Base-by-base conservation (phyloP, 257 asterid species). In the Dorcoceras hygrometricum region DNA sequence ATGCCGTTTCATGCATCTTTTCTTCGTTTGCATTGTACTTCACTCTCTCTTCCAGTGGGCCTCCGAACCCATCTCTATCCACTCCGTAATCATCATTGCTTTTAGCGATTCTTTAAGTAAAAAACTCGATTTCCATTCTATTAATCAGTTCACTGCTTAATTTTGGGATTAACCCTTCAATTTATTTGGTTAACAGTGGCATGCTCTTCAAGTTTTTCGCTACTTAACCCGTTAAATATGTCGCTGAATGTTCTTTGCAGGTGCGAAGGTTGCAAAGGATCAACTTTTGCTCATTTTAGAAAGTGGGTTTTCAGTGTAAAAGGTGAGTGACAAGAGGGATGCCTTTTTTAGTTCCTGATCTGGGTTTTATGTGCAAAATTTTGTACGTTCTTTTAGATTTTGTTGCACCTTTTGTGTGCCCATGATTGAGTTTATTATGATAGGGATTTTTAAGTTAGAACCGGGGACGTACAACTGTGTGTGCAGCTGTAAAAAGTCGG, bases 211-310 rank as follows among this genome's bases (percentile, higher is more conserved):
- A 32, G 31, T 65, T 65, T 14, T 8, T 51, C 50, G 10, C 50
- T n/a, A 69, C 5, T 59, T 72, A 68, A 23, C 59, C 32, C 12
- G 55, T 39, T 39, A 39, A 39, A 39, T 39, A 39, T 12, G 50
- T 18, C 3, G 50, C 18, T 39, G 1, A 39, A 39, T 39, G 50
- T 39, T 39, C 50, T 27, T 58, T 70, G 63, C 48, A 51, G 67
- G 63, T 65, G 27, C 73, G 59, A 84, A 79, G 80, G 62, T 74
- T 84, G 82, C 78, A 72, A 78, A 80, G 72, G 83, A 83, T 77
- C 64, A 75, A 78, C 71, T 73, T 79, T 74, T 68, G 57, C 66
- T 36, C 69, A 32, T 48, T 63, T 65, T 48, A 51, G 26, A 59
- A 74, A 68, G 67, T 74, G 66, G 34, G 29, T 39, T 39, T 57